Percentiles rank a stretch among this genome's conserved stretches.
Conservation (phyloP, 164 flowering plant species). For the Malania oleifera region DNA sequence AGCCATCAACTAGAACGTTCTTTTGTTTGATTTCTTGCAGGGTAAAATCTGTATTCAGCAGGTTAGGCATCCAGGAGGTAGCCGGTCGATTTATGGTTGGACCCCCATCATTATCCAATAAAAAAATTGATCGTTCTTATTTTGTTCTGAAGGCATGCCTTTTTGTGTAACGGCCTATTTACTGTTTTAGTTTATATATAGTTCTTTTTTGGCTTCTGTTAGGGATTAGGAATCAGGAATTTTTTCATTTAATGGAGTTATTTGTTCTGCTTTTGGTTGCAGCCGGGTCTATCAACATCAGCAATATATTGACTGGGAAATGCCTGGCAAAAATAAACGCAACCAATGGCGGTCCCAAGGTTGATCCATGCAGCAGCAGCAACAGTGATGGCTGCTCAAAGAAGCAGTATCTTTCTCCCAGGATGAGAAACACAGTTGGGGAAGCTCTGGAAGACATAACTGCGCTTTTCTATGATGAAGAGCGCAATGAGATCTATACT, state of each 20-base stretch:
- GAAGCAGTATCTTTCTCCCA: constrained; percentile 29
- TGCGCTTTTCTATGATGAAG: constrained; percentile 95
- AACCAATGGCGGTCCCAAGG: constrained; percentile 33
- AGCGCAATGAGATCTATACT: constrained; percentile 88
- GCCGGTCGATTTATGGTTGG: too few species aligned
- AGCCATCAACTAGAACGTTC: too few species aligned
- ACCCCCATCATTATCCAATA: too few species aligned
- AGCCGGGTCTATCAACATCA: constrained; percentile 91
- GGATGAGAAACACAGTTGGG: constrained; percentile 55
- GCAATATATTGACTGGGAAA: constrained; percentile 91
- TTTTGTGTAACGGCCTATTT: too few species aligned
- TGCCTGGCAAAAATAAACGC: constrained; percentile 84
- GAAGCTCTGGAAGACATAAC: constrained; percentile 95
- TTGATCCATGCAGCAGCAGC: constrained; percentile 18
- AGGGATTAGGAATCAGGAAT: too few species aligned
- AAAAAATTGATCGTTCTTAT: too few species aligned
- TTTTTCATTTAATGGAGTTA: background rate
- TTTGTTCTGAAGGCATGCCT: too few species aligned
- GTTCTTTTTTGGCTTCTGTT: too few species aligned
- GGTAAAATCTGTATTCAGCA: too few species aligned
- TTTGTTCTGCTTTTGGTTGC: constrained; percentile 16
- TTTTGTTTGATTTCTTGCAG: too few species aligned
- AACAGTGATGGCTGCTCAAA: constrained; percentile 21
- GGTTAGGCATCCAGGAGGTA: too few species aligned
- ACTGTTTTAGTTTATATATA: too few species aligned